Base-by-base conservation (phyloP, 768 basidiomycete genomes). In the Udeniomyces megalosporus region DNA sequence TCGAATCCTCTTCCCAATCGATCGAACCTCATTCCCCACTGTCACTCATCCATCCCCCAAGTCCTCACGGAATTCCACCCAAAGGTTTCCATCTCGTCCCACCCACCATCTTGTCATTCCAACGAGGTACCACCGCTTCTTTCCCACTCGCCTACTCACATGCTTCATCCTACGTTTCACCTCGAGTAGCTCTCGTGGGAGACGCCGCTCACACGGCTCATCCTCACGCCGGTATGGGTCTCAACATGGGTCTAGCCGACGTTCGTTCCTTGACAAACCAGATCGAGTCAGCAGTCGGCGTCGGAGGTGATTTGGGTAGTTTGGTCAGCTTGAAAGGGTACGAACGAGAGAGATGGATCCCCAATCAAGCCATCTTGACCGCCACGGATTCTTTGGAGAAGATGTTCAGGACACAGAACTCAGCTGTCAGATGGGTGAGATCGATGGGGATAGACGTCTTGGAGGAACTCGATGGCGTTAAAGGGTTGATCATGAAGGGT, bases 121-220 rank as follows among this genome's bases (percentile, higher is more conserved):
- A 90, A 68, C 69, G 79, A 0, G 81, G 81, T 28, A 83, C 85
- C 0, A 76, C 84, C 50, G 92, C 93, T 0, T 88, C 88, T 1
- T 99, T 97, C 76, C 93, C 95, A 1, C 76, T 97, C 5, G 80
- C 83, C 31, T 84, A 87, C 66, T 86, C 81, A 52, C 95, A 97
- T 67, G 85, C 88, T 1, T 87, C 91, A 42, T 73, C 79, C 0
- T 97, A 99, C 72, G 76, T 92, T 48, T 89, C 70, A 10, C 31
- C 65, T 17, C 80, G 93, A 4, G 92, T 88, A 0, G 91, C 84
- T 2, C 82, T 97, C 8, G 81, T 97, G 1, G 95, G 95, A 2
- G 95, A 99, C 73, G 92, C 93, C 1, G 95, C 92, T 20, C 95
- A 97, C 70, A 88, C 88, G 0, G 77, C 90, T 1, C 93, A 97